Conservation (phyloP, 2,329 filamentous ascomycete genomes). For the Pezizomycotina sp. region DNA sequence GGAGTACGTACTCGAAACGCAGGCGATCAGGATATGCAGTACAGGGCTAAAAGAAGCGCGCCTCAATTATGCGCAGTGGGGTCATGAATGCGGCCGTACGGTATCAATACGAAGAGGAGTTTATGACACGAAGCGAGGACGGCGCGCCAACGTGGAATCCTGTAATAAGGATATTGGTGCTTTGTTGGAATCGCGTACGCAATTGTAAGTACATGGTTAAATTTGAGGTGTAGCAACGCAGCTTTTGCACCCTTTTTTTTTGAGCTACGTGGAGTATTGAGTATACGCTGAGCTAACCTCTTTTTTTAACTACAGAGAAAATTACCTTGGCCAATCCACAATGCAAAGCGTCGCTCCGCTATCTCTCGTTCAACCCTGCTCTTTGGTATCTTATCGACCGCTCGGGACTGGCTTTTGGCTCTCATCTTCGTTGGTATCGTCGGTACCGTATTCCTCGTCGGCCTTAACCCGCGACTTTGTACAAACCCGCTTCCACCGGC, state of each 20-base stretch:
- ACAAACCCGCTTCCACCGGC: too few species aligned
- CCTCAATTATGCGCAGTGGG: constrained; percentile 1
- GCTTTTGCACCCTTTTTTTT: constrained; percentile 2
- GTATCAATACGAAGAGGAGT: constrained; percentile 25
- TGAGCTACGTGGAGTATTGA: not conserved
- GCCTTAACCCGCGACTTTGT: constrained; percentile 64
- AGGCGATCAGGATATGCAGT: constrained; percentile 26
- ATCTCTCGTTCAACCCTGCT: constrained; percentile 80
- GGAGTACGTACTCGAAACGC: constrained; percentile 35
- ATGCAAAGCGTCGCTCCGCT: constrained; percentile 76
- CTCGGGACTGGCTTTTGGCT: constrained; percentile 67
- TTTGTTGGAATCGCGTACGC: constrained; percentile 61
- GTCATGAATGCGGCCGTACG: constrained; percentile 25
- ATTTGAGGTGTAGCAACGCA: too few species aligned
- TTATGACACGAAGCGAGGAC: constrained; percentile 28
- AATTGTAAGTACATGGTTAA: constrained; percentile 57
- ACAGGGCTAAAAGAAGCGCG: constrained; percentile 20
- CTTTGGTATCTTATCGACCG: constrained; percentile 95
- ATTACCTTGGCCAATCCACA: constrained; percentile 86
- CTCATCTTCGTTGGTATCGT: constrained; percentile 51
- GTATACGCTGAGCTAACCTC: not conserved
- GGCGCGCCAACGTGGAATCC: constrained; percentile 55
- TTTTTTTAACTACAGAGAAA: constrained; percentile 45
- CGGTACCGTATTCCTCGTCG: constrained; percentile 58
- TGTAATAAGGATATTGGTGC: constrained; percentile 50